phyloP scores from a whole-genome alignment of 73 alveolate genomes.

The Stentor coeruleus region DNA sequence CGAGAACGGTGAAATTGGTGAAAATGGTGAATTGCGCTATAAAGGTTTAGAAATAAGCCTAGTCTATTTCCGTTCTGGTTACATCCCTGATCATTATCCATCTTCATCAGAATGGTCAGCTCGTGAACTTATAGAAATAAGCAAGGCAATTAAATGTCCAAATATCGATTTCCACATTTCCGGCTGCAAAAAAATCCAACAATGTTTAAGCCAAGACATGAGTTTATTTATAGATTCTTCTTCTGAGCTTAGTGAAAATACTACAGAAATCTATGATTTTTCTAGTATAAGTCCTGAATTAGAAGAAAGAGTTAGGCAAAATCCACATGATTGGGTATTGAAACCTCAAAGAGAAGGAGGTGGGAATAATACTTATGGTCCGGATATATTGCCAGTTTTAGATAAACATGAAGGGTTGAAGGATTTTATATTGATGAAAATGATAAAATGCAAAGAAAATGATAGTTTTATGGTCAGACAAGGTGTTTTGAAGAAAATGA shows the following conservation, averaged over 20 bases:
- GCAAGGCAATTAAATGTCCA: slow-evolving; percentile 86
- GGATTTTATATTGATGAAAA: slow-evolving; percentile 32
- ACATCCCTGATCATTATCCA: slow-evolving; percentile 61
- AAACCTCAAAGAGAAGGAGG: slow-evolving; percentile 95
- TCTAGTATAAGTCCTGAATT: slow-evolving; percentile 45
- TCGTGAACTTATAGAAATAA: slow-evolving; percentile 73
- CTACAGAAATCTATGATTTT: slow-evolving; percentile 1
- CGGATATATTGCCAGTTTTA: slow-evolving; percentile 48
- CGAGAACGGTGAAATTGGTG: not conserved
- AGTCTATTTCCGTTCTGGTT: slow-evolving; percentile 82
- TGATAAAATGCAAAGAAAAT: not conserved
- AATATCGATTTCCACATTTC: slow-evolving; percentile 69
- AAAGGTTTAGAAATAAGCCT: slow-evolving; percentile 51
- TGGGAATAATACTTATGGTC: slow-evolving; percentile 74
- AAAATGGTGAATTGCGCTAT: slow-evolving; percentile 9
- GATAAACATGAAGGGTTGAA: slow-evolving; percentile 30
- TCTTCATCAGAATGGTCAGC: slow-evolving; percentile 79
- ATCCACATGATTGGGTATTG: slow-evolving; percentile 64
- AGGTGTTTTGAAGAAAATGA: slow-evolving; percentile 3
- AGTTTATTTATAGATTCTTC: not conserved
- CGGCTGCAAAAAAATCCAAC: slow-evolving; percentile 76
- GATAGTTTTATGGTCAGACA: not conserved
- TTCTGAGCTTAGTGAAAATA: slow-evolving; percentile 1
- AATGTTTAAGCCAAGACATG: slow-evolving; percentile 57
- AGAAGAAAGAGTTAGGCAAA: slow-evolving; percentile 43